Base-by-base conservation (phyloP, 331 rosid genomes). In the Quercus lobata region DNA sequence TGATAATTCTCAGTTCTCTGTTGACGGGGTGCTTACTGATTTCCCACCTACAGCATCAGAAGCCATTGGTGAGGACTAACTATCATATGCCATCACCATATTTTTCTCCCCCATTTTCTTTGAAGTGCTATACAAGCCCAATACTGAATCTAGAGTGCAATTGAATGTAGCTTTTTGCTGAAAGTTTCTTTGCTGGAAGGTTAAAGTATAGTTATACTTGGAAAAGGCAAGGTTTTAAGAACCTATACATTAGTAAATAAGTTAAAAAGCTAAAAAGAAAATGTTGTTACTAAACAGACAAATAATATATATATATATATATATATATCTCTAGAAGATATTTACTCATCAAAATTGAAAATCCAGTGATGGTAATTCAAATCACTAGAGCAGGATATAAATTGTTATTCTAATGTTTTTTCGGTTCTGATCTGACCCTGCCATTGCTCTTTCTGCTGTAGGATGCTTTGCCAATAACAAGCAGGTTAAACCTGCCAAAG, bases 21-120 rank as follows among this genome's bases (percentile, higher is more conserved):
- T 95, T 81, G 99, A 96, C 76, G 99, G 98, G 32, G 81, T 93
- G 77, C 78, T 93, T 54, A 86, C 99, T 1, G 99, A 96, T 81
- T 90, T 88, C 87, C 85, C 94, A 76, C 32, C 84, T 22, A 87
- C 99, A 76, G 94, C 99, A 62, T 66, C 91, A 35, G 87, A 84
- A 83, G 94, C 97, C 76, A 85, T 96, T 9, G 90, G 99, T 95
- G 88, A 89, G 87, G 72, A 73, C 35, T 57, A 72, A 6, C 73
- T 34, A 71, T 70, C 52, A 72, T 49, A 49, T 25, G 37, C 56
- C 54, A 49, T 56, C 22, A 46, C 55, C 17, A 75, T 73, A 68
- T 52, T 35, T 57, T 56, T 49, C 53, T 37, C 54, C 77, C 7
- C 15, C 44, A 17, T 2, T 18, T 68, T 22, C 24, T 34, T 17